Base-by-base conservation (phyloP, 2,329 filamentous ascomycete species). In the Aschersonia sp. region DNA sequence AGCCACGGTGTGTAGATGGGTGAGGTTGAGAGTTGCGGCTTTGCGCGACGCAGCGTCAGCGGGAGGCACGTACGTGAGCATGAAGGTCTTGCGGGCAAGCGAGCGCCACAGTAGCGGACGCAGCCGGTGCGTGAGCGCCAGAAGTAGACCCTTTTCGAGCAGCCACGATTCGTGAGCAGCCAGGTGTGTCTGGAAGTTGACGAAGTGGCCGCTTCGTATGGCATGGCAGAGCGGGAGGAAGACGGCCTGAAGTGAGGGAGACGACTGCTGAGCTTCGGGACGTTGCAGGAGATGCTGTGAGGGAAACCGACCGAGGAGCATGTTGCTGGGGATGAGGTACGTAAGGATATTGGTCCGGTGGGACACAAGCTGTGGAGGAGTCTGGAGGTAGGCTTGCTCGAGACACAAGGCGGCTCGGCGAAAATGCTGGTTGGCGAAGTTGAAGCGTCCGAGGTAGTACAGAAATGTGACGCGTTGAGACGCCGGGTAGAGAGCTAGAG, bases 381-480 rank as follows among this genome's bases (percentile, higher is more conserved):
- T 78, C 63, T 94, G 83, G 46, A 82, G 68, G 63, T 94, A 96
- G 3, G 91, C 87, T 30, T 82, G 74, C 58, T 94, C 78, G 5
- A 96, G 70, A 38, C 84, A 87, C 45, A 79, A 70, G 47, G 83
- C 78, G 0, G 89, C 88, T 30, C 85, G 81, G 52, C 78, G 79
- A 63, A 88, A 95, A 60, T 94, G 83, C 54, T 81, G 84, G 62
- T 87, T 89, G 53, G 85, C 80, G 61, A 94, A 88, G 59, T 89
- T 80, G 65, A 91, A 96, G 50, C 89, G 83, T 20, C 91, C 91
- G 5, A 97, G 81, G 61, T 95, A 95, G 68, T 95, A 96, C 10
- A 97, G 80, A 57, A 89, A 97, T 3, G 89, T 94, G 46, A 95
- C 88, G 45, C 89, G 80, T 61, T 97, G 86, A 5, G 84, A 77